These are phyloP conservation scores for Russula emetica DNA, from an alignment of 768 basidiomycete genomes.

Conservation along the genomic window DNA sequence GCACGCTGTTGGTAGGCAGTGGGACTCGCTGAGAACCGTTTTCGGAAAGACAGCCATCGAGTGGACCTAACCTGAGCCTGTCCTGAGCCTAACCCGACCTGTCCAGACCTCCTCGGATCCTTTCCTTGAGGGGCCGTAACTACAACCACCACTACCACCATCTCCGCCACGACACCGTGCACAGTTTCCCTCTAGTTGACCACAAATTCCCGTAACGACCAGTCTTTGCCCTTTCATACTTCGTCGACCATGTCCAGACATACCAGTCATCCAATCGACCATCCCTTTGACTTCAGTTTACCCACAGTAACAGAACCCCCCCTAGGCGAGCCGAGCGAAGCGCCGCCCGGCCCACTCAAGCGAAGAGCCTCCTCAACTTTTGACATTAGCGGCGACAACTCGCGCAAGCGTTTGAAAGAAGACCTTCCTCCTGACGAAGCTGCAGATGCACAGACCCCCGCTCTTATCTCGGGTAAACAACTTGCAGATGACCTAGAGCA, in stretches of 20 bases:
- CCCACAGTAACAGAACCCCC: not conserved
- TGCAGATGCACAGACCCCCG: conserved; percentile 16
- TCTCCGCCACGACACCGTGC: not conserved
- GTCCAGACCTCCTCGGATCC: conserved; percentile 3
- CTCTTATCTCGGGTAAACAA: conserved; percentile 30
- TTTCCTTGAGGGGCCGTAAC: not conserved
- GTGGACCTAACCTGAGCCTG: not conserved
- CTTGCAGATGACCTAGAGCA: conserved; percentile 62
- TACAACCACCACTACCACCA: not conserved
- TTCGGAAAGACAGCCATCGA: conserved; percentile 15
- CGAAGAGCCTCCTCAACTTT: conserved; percentile 27
- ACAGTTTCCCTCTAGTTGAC: not conserved
- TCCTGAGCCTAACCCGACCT: conserved; percentile 1
- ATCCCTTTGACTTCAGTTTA: conserved; percentile 36
- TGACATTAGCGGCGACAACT: conserved; percentile 16
- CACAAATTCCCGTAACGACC: not conserved
- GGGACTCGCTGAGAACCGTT: conserved; percentile 1
- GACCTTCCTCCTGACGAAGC: conserved; percentile 20
- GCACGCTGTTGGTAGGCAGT: conserved; percentile 14
- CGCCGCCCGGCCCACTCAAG: conserved; percentile 19
- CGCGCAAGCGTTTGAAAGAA: conserved; percentile 26
- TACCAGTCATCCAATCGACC: conserved; percentile 38
- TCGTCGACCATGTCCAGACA: conserved; percentile 5
- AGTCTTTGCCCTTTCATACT: not conserved
- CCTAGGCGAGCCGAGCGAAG: conserved; percentile 10